Conservation (phyloP, 179 eudicot genomes). For the Silene noctiflora region DNA sequence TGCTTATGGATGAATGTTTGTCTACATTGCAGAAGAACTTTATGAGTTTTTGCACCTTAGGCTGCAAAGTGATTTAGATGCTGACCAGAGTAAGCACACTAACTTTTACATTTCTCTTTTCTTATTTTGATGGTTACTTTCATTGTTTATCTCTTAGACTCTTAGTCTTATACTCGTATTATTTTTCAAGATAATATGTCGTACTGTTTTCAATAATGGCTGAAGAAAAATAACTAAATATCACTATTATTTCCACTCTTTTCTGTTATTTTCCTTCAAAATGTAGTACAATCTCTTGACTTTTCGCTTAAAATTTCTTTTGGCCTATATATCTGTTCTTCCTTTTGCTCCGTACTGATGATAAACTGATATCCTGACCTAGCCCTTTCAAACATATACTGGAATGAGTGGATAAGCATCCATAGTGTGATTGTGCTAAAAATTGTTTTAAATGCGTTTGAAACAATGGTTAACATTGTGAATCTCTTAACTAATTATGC, state of each 20-base stretch:
- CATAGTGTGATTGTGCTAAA: not conserved
- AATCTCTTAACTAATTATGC: not conserved
- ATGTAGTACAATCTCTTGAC: not conserved
- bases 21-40: conserved; percentile 57
- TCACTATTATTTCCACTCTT: not conserved
- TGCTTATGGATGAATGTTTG: conserved; percentile 10
- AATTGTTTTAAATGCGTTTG: not conserved
- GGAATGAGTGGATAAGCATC: not conserved
- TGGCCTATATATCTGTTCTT: too few species aligned
- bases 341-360: too few species aligned
- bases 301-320: too few species aligned
- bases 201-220: not conserved
- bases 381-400: not conserved
- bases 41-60: conserved; percentile 63
- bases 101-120: not conserved
- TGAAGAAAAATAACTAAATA: not conserved
- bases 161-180: too few species aligned
- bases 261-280: not conserved
- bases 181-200: too few species aligned
- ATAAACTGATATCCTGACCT: too few species aligned
- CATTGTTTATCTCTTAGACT: not conserved
- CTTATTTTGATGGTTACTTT: not conserved
- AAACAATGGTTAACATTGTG: not conserved
- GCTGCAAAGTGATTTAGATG: conserved; percentile 64
- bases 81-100: conserved; percentile 56